Conservation (phyloP, 208 protist genomes). For the Wallacemonas sp. region DNA sequence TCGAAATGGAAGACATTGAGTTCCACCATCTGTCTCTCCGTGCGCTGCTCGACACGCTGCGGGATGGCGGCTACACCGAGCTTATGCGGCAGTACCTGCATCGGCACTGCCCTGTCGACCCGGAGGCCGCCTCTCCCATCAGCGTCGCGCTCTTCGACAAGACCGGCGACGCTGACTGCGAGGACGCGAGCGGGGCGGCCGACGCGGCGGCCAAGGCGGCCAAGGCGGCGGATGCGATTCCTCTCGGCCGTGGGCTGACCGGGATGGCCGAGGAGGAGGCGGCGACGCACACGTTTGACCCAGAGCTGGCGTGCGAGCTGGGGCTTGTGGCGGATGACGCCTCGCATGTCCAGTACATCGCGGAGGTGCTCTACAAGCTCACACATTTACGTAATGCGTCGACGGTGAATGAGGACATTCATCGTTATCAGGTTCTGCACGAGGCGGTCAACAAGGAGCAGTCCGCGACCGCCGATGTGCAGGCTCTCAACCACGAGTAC, state of each 20-base stretch:
- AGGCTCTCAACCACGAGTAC: slow-evolving; percentile 88
- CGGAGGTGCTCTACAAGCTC: slow-evolving; percentile 45
- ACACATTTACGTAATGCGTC: slow-evolving; percentile 68
- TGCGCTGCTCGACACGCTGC: slow-evolving; percentile 74
- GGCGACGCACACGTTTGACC: too few relatives aligned
- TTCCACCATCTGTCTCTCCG: slow-evolving; percentile 64
- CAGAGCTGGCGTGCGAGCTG: slow-evolving; percentile 21
- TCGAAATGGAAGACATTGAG: slow-evolving; percentile 48
- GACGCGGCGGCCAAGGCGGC: not conserved
- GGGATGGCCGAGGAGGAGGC: not conserved
- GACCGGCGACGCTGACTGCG: slow-evolving; percentile 4
- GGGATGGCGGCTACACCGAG: slow-evolving; percentile 55
- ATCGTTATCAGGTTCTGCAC: slow-evolving; percentile 83
- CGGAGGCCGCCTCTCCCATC: not conserved
- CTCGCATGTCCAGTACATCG: slow-evolving; percentile 39
- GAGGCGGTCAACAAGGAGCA: slow-evolving; percentile 90
- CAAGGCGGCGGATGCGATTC: not conserved
- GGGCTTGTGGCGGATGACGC: slow-evolving; percentile 44
- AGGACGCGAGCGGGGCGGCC: not conserved
- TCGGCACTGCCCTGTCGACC: slow-evolving; percentile 23
- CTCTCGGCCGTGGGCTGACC: not conserved
- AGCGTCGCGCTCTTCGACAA: not conserved
- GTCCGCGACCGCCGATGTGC: slow-evolving; percentile 84
- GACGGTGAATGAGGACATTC: slow-evolving; percentile 89
- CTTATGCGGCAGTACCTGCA: slow-evolving; percentile 29